A percentile compares a stretch with the other conserved stretches of the same genome.
These are phyloP conservation scores for Coniochaeta prunicola DNA, from an alignment of 2,329 filamentous ascomycete species.

Conservation along the genomic window DNA sequence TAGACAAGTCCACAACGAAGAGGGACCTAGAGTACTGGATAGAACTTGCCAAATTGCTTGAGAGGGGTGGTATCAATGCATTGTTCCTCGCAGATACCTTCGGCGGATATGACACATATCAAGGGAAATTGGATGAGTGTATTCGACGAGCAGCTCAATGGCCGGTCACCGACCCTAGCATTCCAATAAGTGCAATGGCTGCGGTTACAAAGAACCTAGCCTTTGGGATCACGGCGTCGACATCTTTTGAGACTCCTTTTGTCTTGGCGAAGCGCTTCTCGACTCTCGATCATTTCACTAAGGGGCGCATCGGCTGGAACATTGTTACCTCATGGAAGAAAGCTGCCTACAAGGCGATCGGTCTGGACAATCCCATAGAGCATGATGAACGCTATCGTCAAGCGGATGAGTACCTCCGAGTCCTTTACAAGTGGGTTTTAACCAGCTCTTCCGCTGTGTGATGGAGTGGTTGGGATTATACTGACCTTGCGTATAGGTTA, in stretches of 20 bases:
- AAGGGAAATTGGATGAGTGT: conserved; percentile 51
- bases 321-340: conserved; percentile 60
- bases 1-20: conserved; percentile 54
- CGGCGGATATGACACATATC: conserved; percentile 56
- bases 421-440: conserved; percentile 42
- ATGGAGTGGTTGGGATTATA: too few species aligned
- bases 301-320: conserved; percentile 58
- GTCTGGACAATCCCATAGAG: conserved; percentile 43
- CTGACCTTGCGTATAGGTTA: conserved; percentile 19
- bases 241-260: conserved; percentile 56
- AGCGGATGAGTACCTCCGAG: conserved; percentile 46
- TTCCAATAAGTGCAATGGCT: conserved; percentile 60
- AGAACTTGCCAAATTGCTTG: conserved; percentile 53
- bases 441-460: too few species aligned
- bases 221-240: conserved; percentile 57
- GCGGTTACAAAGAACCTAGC: conserved; percentile 57
- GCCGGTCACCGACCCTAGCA: conserved; percentile 52
- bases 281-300: conserved; percentile 54
- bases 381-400: conserved; percentile 45
- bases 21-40: conserved; percentile 56
- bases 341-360: conserved; percentile 50
- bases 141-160: conserved; percentile 57
- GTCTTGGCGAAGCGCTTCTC: conserved; percentile 55
- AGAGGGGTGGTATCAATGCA: conserved; percentile 55
- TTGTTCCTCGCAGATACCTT: conserved; percentile 61